Percentiles rank a stretch among this genome's conserved stretches.
Evolutionary conservation across 805 yeast species (phyloP).

Genomic region (Komagataella populi): DNA sequence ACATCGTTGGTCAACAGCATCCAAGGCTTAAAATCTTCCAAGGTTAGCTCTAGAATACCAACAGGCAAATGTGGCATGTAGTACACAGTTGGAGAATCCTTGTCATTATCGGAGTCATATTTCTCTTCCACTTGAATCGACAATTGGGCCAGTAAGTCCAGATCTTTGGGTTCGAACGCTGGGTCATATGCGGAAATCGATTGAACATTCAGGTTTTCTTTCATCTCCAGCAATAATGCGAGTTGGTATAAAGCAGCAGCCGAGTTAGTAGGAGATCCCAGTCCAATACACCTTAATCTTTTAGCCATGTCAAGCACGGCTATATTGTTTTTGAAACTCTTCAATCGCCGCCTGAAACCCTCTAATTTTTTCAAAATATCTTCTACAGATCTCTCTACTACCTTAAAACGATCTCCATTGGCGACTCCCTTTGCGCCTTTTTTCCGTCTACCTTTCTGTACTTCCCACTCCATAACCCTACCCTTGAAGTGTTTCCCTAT

Average conservation of each 20-base stretch:
- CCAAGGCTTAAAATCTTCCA: constrained; percentile 10
- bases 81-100: constrained; percentile 6
- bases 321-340: background rate
- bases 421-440: background rate
- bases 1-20: constrained; percentile 18
- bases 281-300: constrained; percentile 1
- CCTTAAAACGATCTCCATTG: background rate
- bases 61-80: constrained; percentile 22
- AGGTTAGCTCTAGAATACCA: constrained; percentile 12
- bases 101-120: background rate
- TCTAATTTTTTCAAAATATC: background rate
- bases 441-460: background rate
- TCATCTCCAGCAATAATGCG: constrained; percentile 10
- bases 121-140: constrained; percentile 6
- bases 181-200: constrained; percentile 18
- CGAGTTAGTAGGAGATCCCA: constrained; percentile 1
- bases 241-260: constrained; percentile 14
- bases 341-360: background rate
- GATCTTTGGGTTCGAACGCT: constrained; percentile 12
- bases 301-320: background rate
- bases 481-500: background rate
- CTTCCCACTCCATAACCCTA: background rate
- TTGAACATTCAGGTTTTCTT: constrained; percentile 3
- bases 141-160: constrained; percentile 5
- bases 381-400: background rate